Evolutionary conservation across 2,329 filamentous ascomycete genomes (phyloP).

Genomic region (Talaromyces sp.): DNA sequence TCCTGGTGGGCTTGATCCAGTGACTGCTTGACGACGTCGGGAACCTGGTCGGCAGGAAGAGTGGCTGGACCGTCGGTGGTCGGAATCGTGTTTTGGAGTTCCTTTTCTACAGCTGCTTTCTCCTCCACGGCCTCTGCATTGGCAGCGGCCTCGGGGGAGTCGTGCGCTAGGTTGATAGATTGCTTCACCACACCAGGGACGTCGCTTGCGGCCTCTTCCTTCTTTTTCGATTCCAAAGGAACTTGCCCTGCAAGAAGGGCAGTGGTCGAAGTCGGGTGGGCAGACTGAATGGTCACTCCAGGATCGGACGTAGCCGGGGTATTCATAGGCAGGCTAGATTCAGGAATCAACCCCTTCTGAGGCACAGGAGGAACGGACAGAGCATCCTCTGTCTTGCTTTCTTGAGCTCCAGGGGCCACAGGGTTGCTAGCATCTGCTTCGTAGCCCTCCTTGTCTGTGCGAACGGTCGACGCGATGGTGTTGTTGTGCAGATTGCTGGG

Average conservation of each 20-base stretch:
- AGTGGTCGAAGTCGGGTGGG: constrained; percentile 43
- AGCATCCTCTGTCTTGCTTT: constrained; percentile 33
- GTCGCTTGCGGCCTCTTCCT: constrained; percentile 16
- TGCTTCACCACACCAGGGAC: constrained; percentile 42
- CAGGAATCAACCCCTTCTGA: constrained; percentile 63
- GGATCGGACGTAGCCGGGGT: constrained; percentile 18
- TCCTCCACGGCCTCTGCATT: constrained; percentile 64
- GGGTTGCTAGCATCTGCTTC: constrained; percentile 60
- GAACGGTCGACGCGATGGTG: constrained; percentile 61
- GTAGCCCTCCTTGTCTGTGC: constrained; percentile 77
- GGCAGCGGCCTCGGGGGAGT: constrained; percentile 64
- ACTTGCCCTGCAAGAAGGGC: constrained; percentile 40
- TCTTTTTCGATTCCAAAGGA: constrained; percentile 34
- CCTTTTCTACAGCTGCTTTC: constrained; percentile 67
- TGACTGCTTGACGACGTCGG: constrained; percentile 32
- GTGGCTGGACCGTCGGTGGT: constrained; percentile 20
- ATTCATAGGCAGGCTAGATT: constrained; percentile 72
- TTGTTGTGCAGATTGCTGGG: constrained; percentile 58
- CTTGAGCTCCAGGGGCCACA: constrained; percentile 42
- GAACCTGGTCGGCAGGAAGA: constrained; percentile 22
- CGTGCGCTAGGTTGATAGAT: constrained; percentile 46
- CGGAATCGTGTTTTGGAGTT: constrained; percentile 55
- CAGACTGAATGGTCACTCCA: constrained; percentile 44
- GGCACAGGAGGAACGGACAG: constrained; percentile 52
- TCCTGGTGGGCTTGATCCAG: constrained; percentile 44